Evolutionary conservation across 306 rosid genomes (phyloP).

Genomic region (Mucuna pruriens): DNA sequence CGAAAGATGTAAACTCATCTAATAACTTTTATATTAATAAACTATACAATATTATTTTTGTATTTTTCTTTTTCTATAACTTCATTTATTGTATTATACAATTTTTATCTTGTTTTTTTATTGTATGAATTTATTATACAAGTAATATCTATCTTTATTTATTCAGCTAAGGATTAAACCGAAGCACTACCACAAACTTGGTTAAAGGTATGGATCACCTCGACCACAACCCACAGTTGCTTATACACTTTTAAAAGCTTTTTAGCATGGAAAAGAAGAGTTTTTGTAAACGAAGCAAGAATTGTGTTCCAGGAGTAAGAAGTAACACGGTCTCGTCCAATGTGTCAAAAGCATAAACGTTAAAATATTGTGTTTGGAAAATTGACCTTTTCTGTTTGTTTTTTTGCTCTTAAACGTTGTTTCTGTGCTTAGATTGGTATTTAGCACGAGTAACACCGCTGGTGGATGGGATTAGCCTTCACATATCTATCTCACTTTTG

Average conservation of each 20-base stretch:
- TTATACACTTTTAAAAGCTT: background rate
- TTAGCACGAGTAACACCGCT: background rate
- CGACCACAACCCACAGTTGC: background rate
- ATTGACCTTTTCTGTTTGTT: background rate
- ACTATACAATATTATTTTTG: no score
- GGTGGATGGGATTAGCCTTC: background rate
- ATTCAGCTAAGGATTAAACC: no score
- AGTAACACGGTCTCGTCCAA: background rate
- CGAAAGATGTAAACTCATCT: no score
- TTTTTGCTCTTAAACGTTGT: background rate
- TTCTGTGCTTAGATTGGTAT: background rate
- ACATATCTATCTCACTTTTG: background rate
- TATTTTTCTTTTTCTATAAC: no score
- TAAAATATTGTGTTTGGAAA: background rate
- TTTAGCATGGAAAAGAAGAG: background rate
- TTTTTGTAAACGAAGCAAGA: constrained; percentile 8
- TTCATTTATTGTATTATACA: no score
- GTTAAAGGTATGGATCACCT: background rate
- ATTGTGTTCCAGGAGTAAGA: background rate
- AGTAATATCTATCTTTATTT: no score
- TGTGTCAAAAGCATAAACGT: background rate
- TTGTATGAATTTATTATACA: no score
- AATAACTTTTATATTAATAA: no score
- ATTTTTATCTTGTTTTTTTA: no score
- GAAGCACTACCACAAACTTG: background rate